A percentile compares a stretch with the other conserved stretches of the same genome.
Evolutionary conservation across 2,329 filamentous ascomycete species (phyloP).

Genomic region (Nemania sp.): DNA sequence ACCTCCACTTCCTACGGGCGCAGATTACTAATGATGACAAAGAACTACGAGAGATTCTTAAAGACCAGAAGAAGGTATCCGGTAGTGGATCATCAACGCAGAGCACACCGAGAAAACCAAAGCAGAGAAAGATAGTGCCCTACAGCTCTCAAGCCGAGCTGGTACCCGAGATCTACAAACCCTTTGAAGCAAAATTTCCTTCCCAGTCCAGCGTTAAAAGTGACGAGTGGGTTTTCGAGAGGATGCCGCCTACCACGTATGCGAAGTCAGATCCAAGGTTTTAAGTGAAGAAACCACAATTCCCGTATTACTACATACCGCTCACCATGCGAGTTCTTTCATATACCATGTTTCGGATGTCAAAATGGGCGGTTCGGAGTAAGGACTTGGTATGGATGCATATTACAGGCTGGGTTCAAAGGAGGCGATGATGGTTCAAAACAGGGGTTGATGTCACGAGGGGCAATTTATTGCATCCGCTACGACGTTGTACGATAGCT

Average conservation of each 20-base stretch:
- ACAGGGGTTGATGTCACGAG: conserved; percentile 7
- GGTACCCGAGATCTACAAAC: conserved; percentile 44
- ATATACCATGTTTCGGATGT: conserved; percentile 12
- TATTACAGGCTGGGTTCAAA: background rate
- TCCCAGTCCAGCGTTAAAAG: conserved; percentile 22
- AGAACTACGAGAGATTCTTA: conserved; percentile 75
- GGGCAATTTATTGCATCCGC: no score
- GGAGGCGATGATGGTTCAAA: background rate
- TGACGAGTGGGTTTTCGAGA: conserved; percentile 34
- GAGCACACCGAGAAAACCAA: conserved; percentile 23
- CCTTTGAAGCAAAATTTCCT: conserved; percentile 44
- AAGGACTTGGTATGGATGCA: conserved; percentile 6
- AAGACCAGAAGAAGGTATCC: conserved; percentile 52
- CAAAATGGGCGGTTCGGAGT: background rate
- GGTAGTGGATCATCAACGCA: conserved; percentile 11
- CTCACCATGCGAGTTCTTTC: background rate
- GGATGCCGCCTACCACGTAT: conserved; percentile 26
- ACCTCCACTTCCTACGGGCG: conserved; percentile 73
- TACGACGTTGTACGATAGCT: conserved; percentile 14
- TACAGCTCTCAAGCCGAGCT: conserved; percentile 45
- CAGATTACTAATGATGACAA: conserved; percentile 77
- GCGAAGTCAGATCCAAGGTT: conserved; percentile 9
- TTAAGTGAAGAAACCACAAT: conserved; percentile 1
- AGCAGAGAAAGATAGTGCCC: conserved; percentile 38
- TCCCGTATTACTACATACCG: conserved; percentile 14